These are phyloP conservation scores for Sugiyamaella smithiae DNA, from an alignment of 805 yeast species.

Conservation along the genomic window DNA sequence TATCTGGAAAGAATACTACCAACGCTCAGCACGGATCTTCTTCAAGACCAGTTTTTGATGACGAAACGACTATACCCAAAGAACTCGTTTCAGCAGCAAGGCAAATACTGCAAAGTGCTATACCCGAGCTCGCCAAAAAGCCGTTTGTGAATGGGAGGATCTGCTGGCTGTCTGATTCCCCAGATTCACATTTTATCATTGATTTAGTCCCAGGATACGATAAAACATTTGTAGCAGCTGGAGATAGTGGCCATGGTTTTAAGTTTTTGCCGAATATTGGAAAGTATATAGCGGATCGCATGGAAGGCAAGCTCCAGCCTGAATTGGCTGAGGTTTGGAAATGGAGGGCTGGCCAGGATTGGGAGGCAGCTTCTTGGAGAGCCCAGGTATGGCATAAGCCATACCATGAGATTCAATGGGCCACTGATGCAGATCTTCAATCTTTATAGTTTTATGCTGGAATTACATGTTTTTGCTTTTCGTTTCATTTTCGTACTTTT, in stretches of 20 bases:
- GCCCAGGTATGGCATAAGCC: slow-evolving; percentile 1
- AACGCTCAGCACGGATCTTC: not conserved
- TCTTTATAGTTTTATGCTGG: too few relatives aligned
- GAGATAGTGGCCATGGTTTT: slow-evolving; percentile 41
- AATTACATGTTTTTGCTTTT: too few relatives aligned
- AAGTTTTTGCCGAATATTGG: slow-evolving; percentile 39
- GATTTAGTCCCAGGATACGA: slow-evolving; percentile 19
- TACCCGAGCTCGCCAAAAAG: slow-evolving; percentile 34
- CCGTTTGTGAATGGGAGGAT: slow-evolving; percentile 33
- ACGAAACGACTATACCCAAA: not conserved
- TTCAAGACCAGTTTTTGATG: not conserved
- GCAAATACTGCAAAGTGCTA: slow-evolving; percentile 30
- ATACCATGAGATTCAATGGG: not conserved
- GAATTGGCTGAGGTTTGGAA: not conserved
- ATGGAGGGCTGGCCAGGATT: not conserved
- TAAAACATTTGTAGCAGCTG: slow-evolving; percentile 35
- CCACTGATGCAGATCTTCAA: too few relatives aligned
- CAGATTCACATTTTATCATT: slow-evolving; percentile 33
- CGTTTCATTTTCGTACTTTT: too few relatives aligned
- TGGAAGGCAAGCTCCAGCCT: slow-evolving; percentile 8
- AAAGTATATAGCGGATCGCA: slow-evolving; percentile 26
- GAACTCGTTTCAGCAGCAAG: not conserved
- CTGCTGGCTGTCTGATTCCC: slow-evolving; percentile 41
- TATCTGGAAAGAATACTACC: not conserved
- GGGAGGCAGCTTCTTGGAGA: slow-evolving; percentile 2